These are phyloP conservation scores for Boletus huronensis DNA, from an alignment of 768 basidiomycete genomes.

Conservation along the genomic window DNA sequence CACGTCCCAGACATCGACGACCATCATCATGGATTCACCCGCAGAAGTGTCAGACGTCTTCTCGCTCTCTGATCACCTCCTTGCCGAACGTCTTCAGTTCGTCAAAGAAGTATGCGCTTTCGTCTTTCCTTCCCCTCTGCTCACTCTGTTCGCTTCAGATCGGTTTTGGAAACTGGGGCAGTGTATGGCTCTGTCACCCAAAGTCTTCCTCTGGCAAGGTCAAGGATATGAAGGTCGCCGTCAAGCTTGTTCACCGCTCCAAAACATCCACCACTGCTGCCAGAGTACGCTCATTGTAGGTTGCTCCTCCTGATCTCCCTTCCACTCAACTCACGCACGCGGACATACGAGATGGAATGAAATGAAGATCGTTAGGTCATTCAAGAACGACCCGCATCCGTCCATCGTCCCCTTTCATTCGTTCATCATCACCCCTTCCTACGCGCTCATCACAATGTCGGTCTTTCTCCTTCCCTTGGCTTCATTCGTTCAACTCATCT, in stretches of 20 bases:
- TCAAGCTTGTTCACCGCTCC: constrained; percentile 87
- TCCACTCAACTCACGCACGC: not conserved
- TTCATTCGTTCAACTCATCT: constrained; percentile 6
- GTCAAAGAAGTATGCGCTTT: constrained; percentile 59
- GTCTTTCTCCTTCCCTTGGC: constrained; percentile 29
- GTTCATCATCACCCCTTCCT: constrained; percentile 89
- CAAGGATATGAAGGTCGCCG: constrained; percentile 62
- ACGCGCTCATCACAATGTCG: constrained; percentile 90
- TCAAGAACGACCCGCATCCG: constrained; percentile 84
- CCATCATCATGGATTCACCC: constrained; percentile 23
- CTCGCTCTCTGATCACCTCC: constrained; percentile 68
- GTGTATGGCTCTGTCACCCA: constrained; percentile 76
- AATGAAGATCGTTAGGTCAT: constrained; percentile 89
- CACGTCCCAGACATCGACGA: not conserved
- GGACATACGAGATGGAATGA: constrained; percentile 79
- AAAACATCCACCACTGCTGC: constrained; percentile 84
- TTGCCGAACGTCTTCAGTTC: constrained; percentile 70
- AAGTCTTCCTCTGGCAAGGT: constrained; percentile 46
- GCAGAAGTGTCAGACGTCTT: constrained; percentile 52
- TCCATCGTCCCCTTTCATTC: constrained; percentile 91
- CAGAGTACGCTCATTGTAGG: constrained; percentile 82
- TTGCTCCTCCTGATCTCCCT: constrained; percentile 8
- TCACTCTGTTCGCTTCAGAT: constrained; percentile 45
- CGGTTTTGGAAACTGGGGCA: constrained; percentile 92
- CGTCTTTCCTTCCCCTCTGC: not conserved